These are phyloP conservation scores for Pelargonium nanum DNA, from an alignment of 345 rosid genomes.

Conservation along the genomic window DNA sequence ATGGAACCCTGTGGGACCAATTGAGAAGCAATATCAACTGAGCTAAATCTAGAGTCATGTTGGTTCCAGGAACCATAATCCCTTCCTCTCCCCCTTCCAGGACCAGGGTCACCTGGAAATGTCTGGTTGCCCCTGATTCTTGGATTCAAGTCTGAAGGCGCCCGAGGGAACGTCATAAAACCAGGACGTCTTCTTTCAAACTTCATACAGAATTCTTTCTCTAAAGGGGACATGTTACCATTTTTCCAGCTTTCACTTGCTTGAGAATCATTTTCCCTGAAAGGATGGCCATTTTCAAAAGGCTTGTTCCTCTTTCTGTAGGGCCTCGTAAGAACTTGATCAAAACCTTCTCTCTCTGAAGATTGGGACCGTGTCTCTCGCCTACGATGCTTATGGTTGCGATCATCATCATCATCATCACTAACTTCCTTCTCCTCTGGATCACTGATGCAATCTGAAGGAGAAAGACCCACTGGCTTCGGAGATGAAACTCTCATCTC, in stretches of 20 bases:
- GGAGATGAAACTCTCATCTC: constrained; percentile 67
- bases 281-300: constrained; percentile 54
- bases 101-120: constrained; percentile 52
- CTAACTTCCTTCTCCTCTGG: constrained; percentile 92
- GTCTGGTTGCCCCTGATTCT: constrained; percentile 48
- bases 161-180: constrained; percentile 32
- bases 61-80: constrained; percentile 66
- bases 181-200: constrained; percentile 56
- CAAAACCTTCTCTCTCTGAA: constrained; percentile 53
- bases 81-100: constrained; percentile 84
- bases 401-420: constrained; percentile 96
- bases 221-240: constrained; percentile 27
- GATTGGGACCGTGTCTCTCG: constrained; percentile 61
- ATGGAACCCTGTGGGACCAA: constrained; percentile 52
- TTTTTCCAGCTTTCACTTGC: constrained; percentile 36
- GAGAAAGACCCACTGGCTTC: constrained; percentile 46
- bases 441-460: constrained; percentile 59
- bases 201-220: constrained; percentile 33
- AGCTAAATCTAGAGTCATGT: constrained; percentile 53
- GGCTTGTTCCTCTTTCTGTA: constrained; percentile 55
- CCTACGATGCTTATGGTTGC: constrained; percentile 93
- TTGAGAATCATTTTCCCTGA: constrained; percentile 48
- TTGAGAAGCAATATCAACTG: constrained; percentile 63
- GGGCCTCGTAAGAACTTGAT: constrained; percentile 45
- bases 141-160: constrained; percentile 43